Evolutionary conservation across 352 stramenopile genomes (phyloP).

Genomic region (Phytophthora sojae): DNA sequence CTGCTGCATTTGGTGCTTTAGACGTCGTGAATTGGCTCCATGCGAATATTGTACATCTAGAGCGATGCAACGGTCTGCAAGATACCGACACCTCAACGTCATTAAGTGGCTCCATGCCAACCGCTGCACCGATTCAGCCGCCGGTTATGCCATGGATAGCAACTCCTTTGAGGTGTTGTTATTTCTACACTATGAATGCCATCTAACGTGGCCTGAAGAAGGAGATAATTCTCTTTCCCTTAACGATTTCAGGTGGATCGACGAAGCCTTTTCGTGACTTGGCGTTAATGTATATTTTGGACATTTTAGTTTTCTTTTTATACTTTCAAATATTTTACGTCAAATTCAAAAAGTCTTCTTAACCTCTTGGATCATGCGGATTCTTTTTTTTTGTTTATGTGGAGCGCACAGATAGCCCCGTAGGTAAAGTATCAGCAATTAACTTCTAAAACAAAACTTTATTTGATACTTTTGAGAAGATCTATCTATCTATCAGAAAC

Average conservation of each 20-base stretch:
- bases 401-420: too few species aligned
- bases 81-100: background rate
- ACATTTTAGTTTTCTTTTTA: too few species aligned
- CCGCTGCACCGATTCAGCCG: background rate
- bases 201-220: background rate
- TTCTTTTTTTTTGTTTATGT: too few species aligned
- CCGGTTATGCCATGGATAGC: background rate
- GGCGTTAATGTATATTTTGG: too few species aligned
- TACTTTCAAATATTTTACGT: too few species aligned
- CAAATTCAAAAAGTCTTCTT: too few species aligned
- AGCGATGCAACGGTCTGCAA: background rate
- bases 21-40: constrained; percentile 1
- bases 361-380: too few species aligned
- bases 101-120: background rate
- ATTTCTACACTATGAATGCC: background rate
- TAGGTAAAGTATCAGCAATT: too few species aligned
- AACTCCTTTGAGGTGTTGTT: background rate
- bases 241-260: too few species aligned
- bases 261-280: too few species aligned
- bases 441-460: too few species aligned
- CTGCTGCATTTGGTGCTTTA: background rate
- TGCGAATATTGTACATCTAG: background rate
- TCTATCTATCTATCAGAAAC: background rate
- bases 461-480: too few species aligned
- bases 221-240: background rate